A percentile compares a stretch with the other conserved stretches of the same genome.
These are phyloP conservation scores for Rhizopogon sp. DNA, from an alignment of 768 basidiomycete species.

Conservation along the genomic window DNA sequence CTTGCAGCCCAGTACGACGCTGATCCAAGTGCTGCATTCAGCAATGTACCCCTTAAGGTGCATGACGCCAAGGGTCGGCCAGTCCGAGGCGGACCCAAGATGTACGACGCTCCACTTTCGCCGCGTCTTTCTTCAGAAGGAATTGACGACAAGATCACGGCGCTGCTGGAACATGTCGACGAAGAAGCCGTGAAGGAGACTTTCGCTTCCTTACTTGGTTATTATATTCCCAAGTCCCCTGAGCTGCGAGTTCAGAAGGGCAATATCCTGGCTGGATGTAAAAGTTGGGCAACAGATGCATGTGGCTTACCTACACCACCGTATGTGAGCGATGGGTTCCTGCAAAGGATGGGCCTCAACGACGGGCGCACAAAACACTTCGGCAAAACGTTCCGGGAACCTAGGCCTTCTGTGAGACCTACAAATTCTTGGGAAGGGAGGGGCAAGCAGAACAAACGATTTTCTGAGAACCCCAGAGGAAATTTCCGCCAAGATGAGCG, in stretches of 20 bases:
- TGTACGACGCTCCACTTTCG: conserved; percentile 9
- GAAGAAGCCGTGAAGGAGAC: conserved; percentile 51
- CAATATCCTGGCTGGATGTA: conserved; percentile 49
- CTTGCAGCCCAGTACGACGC: conserved; percentile 47
- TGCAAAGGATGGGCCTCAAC: conserved; percentile 35
- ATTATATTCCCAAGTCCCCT: conserved; percentile 50
- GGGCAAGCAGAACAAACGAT: background rate
- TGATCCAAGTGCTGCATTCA: conserved; percentile 33
- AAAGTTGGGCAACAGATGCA: conserved; percentile 56
- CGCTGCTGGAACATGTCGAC: conserved; percentile 36
- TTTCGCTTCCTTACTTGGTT: conserved; percentile 66
- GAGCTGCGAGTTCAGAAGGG: conserved; percentile 42
- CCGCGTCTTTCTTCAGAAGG: conserved; percentile 13
- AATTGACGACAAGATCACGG: conserved; percentile 24
- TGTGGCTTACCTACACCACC: conserved; percentile 50
- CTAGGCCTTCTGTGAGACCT: background rate
- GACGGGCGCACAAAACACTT: conserved; percentile 23
- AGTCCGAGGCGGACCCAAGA: conserved; percentile 4
- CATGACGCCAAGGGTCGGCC: conserved; percentile 1
- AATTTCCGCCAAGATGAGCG: background rate
- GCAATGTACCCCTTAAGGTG: background rate
- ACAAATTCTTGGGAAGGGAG: background rate
- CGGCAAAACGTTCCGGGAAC: conserved; percentile 2
- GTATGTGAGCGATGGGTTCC: conserved; percentile 43
- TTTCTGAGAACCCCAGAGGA: background rate